Percentiles rank a stretch among this genome's conserved stretches.
These are phyloP conservation scores for Medicago lupulina DNA, from an alignment of 306 rosid genomes.

Conservation along the genomic window DNA sequence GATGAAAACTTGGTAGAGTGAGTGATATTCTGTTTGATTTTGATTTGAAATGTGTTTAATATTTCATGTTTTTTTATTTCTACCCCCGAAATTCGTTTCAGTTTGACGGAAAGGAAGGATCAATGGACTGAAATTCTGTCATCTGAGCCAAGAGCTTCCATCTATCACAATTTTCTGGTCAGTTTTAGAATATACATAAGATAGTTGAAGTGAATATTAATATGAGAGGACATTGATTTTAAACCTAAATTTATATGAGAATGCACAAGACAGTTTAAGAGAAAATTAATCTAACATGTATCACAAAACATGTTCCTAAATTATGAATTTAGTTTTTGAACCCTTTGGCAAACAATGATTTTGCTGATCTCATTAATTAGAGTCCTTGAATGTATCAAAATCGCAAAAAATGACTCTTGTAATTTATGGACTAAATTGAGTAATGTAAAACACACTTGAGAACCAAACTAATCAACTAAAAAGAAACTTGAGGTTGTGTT, in stretches of 20 bases:
- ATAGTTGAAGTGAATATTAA: too few relatives aligned
- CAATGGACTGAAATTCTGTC: slow-evolving; percentile 83
- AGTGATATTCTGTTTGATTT: neutral
- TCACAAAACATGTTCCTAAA: neutral
- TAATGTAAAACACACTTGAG: too few relatives aligned
- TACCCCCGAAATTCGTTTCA: too few relatives aligned
- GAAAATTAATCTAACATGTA: neutral
- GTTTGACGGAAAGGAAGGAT: slow-evolving; percentile 37
- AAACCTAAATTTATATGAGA: too few relatives aligned
- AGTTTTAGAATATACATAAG: slow-evolving; percentile 27
- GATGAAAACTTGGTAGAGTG: neutral
- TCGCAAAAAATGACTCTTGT: too few relatives aligned
- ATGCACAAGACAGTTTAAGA: too few relatives aligned
- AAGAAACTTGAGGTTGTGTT: too few relatives aligned
- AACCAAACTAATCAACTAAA: too few relatives aligned
- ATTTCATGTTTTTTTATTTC: neutral
- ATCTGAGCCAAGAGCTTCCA: slow-evolving; percentile 90
- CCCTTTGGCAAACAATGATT: neutral
- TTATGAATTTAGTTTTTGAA: neutral
- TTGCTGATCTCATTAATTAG: too few relatives aligned
- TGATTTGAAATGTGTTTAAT: slow-evolving; percentile 13
- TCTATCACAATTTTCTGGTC: slow-evolving; percentile 91
- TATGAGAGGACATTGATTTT: too few relatives aligned
- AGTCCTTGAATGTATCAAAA: too few relatives aligned
- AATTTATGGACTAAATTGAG: too few relatives aligned